Percentiles rank a stretch among this genome's conserved stretches.
These are phyloP conservation scores for Xenoacremonium recifei DNA, from an alignment of 2,329 filamentous ascomycete genomes.

Conservation along the genomic window DNA sequence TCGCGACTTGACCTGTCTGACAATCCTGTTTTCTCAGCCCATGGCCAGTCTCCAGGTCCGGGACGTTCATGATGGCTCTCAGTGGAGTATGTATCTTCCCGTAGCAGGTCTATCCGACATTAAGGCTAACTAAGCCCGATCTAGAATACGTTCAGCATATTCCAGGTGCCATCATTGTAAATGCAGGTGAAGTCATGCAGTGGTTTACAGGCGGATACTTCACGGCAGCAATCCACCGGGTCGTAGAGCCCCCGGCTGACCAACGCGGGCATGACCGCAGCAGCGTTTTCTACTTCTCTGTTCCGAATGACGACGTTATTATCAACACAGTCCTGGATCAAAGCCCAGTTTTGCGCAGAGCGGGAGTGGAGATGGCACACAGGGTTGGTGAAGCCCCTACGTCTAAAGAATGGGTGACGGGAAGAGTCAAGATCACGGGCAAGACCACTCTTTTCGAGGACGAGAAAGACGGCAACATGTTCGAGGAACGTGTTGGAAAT, in stretches of 20 bases:
- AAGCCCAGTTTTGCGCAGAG: not conserved
- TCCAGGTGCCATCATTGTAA: slow-evolving; percentile 2
- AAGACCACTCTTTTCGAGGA: not conserved
- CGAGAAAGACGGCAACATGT: not conserved
- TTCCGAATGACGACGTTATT: not conserved
- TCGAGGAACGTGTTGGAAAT: not conserved
- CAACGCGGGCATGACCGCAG: not conserved
- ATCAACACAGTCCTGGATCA: not conserved
- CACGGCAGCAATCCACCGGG: slow-evolving; percentile 4
- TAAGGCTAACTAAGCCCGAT: too few relatives aligned
- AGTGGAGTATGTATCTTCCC: too few relatives aligned
- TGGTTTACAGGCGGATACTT: slow-evolving; percentile 2
- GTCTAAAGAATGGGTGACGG: not conserved
- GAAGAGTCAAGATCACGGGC: not conserved
- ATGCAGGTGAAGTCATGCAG: slow-evolving; percentile 1
- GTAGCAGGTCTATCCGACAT: too few relatives aligned
- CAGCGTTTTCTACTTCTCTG: slow-evolving; percentile 1
- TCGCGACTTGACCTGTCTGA: not conserved
- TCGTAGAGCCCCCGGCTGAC: not conserved
- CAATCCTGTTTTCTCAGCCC: slow-evolving; percentile 3
- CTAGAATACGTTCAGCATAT: not conserved
- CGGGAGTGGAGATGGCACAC: not conserved
- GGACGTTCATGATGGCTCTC: not conserved
- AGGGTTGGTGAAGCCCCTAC: not conserved
- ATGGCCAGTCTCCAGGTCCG: slow-evolving; percentile 1